Evolutionary conservation across 768 basidiomycete genomes (phyloP).

Genomic region (Lactifluus rugatus): DNA sequence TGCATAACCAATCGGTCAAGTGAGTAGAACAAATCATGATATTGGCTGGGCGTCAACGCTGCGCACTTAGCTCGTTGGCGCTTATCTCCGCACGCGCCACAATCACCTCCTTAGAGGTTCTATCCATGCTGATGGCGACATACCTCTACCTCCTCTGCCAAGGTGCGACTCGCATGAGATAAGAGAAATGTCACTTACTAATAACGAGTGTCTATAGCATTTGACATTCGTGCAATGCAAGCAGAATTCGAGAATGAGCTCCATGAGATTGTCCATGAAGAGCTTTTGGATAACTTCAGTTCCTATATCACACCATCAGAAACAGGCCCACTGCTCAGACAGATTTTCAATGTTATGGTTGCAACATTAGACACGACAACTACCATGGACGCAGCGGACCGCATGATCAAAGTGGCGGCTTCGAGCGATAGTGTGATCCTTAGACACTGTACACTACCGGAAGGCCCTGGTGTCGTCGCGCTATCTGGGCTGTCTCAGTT

Average conservation of each 20-base stretch:
- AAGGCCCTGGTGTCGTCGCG: conserved; percentile 17
- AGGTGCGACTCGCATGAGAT: conserved; percentile 15
- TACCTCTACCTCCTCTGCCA: conserved; percentile 75
- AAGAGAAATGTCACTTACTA: neutral
- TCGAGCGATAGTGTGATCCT: conserved; percentile 53
- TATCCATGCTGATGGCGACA: conserved; percentile 61
- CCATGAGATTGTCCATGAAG: conserved; percentile 38
- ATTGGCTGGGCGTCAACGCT: conserved; percentile 7
- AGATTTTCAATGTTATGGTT: conserved; percentile 36
- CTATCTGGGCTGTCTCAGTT: conserved; percentile 39
- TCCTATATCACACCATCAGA: conserved; percentile 28
- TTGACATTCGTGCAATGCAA: conserved; percentile 74
- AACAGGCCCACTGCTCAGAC: conserved; percentile 27
- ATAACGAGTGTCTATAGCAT: conserved; percentile 28
- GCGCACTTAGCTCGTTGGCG: conserved; percentile 55
- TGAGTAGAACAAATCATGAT: conserved; percentile 28
- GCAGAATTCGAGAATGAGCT: conserved; percentile 48
- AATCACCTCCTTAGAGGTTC: conserved; percentile 64
- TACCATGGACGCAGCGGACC: conserved; percentile 56
- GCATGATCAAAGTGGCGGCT: conserved; percentile 65
- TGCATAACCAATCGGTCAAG: conserved; percentile 92
- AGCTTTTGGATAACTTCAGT: conserved; percentile 40
- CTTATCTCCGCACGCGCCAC: conserved; percentile 77
- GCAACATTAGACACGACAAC: conserved; percentile 54
- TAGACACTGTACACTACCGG: conserved; percentile 37